phyloP scores from a whole-genome alignment of 139 green algal species.

The Zygnema cylindricum region DNA sequence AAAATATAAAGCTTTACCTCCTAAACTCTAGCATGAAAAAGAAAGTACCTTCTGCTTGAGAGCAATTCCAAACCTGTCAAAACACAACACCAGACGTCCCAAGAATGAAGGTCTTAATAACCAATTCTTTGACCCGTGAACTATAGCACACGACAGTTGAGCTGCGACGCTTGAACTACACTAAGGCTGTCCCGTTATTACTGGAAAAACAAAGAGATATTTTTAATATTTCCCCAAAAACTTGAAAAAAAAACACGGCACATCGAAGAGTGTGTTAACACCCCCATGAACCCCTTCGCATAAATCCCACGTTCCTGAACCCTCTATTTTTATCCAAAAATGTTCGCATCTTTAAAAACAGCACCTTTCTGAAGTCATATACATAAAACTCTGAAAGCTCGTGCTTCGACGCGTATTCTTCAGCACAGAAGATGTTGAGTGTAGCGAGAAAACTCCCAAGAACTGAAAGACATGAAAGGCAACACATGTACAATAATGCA shows the following conservation, averaged over 20 bases:
- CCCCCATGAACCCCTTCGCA: neutral
- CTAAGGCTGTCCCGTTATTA: too few species aligned
- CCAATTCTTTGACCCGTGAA: neutral
- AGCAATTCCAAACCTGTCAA: slow-evolving; percentile 87
- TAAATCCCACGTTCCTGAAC: too few species aligned
- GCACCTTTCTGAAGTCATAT: slow-evolving; percentile 90
- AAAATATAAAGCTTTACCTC: neutral
- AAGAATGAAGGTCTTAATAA: neutral
- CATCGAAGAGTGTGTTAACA: too few species aligned
- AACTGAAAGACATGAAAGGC: too few species aligned
- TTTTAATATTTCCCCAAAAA: neutral
- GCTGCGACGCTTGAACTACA: too few species aligned
- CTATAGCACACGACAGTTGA: too few species aligned
- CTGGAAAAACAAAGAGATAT: too few species aligned
- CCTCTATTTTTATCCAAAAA: neutral
- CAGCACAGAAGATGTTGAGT: too few species aligned
- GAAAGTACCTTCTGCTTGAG: slow-evolving; percentile 70
- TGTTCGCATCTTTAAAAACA: neutral
- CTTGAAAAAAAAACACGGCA: neutral
- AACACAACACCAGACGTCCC: neutral
- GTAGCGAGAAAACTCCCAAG: too few species aligned
- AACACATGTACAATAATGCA: too few species aligned
- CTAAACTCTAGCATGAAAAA: too few species aligned
- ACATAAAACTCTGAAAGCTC: slow-evolving; percentile 61
- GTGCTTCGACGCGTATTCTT: too few species aligned